Evolutionary conservation across 352 stramenopile genomes (phyloP), one percentile per base, ranked within the genome.

Genomic region (Phytophthora syringae): DNA sequence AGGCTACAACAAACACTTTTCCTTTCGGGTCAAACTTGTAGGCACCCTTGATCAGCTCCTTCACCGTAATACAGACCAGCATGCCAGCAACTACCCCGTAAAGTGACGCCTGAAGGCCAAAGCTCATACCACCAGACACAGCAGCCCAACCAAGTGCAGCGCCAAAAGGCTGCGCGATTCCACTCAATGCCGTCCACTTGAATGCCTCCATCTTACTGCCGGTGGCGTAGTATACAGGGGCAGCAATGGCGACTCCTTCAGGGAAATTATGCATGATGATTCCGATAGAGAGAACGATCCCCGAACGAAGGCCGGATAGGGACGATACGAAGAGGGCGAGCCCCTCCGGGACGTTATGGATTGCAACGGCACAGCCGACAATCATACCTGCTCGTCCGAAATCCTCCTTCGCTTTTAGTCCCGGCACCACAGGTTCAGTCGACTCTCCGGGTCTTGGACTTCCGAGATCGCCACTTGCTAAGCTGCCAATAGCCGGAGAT

Each of bases 191-290:
- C 15, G 89, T 94, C 94, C 93, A 98, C 42, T 92, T 77, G 76
- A 99, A 98, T 1, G 91, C 96, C 52, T 98, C 92, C 28, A 79
- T 62, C 9, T 95, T 86, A 64, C 89, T 97, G 6, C 95, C 96
- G 1, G 97, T 99, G 1, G 96, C 94, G 68, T 98, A 99, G 76
- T 99, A 99, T 7, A 99, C 91, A 0, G 97, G 97, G 11, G 98
- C 88, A 25, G 95, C 92, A 15, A 99, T 90, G 50, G 93, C 97
- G 12, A 99, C 69, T 13, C 97, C 97, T 62, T 99, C 97, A 0
- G 97, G 97, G 60, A 99, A 97, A 69, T 99, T 99, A 79, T 99
- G 97, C 27, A 99, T 83, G 9, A 93, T 97, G 66, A 99, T 99
- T 22, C 92, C 96, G 47, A 99, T 74, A 2, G 96, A 96, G 11